Evolutionary conservation across 2,329 filamentous ascomycete genomes (phyloP), one percentile per base, ranked within the genome.

Genomic region (Fusarium sp.): DNA sequence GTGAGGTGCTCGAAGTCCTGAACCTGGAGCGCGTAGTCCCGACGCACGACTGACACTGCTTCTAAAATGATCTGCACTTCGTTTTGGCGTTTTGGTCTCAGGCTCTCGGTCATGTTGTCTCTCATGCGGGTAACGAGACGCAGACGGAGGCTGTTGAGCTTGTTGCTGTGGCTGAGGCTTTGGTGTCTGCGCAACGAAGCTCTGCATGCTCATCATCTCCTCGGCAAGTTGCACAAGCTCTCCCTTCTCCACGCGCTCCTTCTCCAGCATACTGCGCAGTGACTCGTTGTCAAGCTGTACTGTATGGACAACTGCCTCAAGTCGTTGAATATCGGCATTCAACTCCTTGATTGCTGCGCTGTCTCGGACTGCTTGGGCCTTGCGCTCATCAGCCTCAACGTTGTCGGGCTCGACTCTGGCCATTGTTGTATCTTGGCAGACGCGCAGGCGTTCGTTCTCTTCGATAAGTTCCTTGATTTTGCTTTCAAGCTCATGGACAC

Each of bases 161-260:
- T 78, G 77, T 57, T 72, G 71, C 58, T 78, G 77, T 39, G 73
- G 70, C 56, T 65, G 73, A 61, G 68, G 77, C 45, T 70, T 73
- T 26, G 65, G 69, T 33, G 71, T 75, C 47, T 77, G 72, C 24
- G 56, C 81, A 53, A 84, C 82, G 55, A 86, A 82, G 77, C 83
- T 87, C 80, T 90, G 86, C 82, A 95, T 90, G 57, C 86, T 85
- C 83, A 96, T 91, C 91, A 96, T 93, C 84, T 96, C 93, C 81
- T 96, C 93, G 2, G 94, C 93, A 10, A 94, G 88, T 62, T 91
- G 89, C 39, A 96, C 93, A 42, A 96, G 85, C 82, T 95, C 93
- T 59, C 93, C 92, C 85, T 96, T 95, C 83, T 96, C 93, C 26
- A 94, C 88, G 12, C 93, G 88, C 83, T 96, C 93, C 68, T 88